Evolutionary conservation across 176 grass and related monocot species (phyloP).

Genomic region (Coix lacrymajobi): DNA sequence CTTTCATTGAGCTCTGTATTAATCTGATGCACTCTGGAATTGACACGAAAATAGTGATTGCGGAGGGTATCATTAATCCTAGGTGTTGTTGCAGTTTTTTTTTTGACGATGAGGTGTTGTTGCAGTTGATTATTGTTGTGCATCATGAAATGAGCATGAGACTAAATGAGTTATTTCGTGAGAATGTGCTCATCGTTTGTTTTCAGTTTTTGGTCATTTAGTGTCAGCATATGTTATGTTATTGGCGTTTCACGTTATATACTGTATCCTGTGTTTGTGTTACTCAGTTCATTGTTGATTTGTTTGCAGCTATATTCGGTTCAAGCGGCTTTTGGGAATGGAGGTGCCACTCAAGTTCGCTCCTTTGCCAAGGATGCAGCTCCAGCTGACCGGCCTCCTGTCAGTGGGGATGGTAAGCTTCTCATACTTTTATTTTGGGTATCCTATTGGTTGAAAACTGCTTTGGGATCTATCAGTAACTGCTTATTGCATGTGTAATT

Average conservation of each 20-base stretch:
- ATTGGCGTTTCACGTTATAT: not conserved
- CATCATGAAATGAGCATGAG: not conserved
- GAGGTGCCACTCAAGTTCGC: conserved; percentile 44
- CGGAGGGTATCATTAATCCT: not conserved
- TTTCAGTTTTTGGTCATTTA: not conserved
- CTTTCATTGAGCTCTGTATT: not conserved
- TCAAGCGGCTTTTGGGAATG: conserved; percentile 60
- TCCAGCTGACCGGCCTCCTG: conserved; percentile 41
- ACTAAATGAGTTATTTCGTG: not conserved
- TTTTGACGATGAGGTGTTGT: too few relatives aligned
- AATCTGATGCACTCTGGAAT: not conserved
- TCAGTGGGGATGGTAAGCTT: conserved; percentile 73
- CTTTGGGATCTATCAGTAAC: not conserved
- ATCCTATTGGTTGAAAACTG: not conserved
- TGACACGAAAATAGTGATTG: not conserved
- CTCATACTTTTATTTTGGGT: not conserved
- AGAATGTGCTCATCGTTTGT: not conserved
- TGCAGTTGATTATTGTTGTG: not conserved
- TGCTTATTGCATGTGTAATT: not conserved
- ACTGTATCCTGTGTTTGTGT: not conserved
- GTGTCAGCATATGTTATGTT: not conserved
- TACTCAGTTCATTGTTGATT: not conserved
- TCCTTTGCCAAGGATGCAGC: conserved; percentile 61
- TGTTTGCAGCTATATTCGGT: conserved; percentile 63
- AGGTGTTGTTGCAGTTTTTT: too few relatives aligned